Evolutionary conservation across 805 yeast species (phyloP), one percentile per base, ranked within the genome.

Genomic region (Ogataea methanolica): DNA sequence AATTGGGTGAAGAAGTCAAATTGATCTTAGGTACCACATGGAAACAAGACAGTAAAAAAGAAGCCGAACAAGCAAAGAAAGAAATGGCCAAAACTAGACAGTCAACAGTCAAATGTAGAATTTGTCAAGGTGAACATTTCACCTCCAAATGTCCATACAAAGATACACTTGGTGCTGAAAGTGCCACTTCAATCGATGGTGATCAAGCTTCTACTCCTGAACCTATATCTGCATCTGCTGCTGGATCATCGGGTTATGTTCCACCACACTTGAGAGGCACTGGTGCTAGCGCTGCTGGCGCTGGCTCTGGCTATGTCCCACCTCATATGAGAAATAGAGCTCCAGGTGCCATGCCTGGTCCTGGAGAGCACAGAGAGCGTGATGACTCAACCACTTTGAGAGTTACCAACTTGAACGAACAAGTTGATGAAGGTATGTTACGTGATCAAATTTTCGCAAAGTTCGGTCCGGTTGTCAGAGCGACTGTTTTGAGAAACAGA

Each of bases 91-190:
- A 82, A 69, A 81, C 79, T 61, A 83, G 78, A 63, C 86, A 82
- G 66, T 77, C 63, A 39, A 71, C 73, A 47, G 72, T 72, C 46
- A 70, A 67, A 55, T 94, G 99, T 80, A 88, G 97, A 79, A 73
- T 78, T 46, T 94, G 99, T 85, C 87, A 86, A 51, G 97, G 96
- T 64, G 85, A 82, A 57, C 99, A 94, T 76, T 88, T 83, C 79
- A 87, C 97, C 38, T 73, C 89, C 67, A 84, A 85, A 73, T 94
- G 99, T 86, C 99, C 99, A 54, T 89, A 81, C 79, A 91, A 87
- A 73, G 95, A 85, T 60, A 86, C 94, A 36, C 74, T 92, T 66
- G 88, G 84, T 34, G 73, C 76, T 26, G 75, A 55, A 45, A 26
- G 9, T 26, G 54, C 63, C 5, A 52, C 55, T 16, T 48, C 51